Conservation (phyloP, 345 rosid species). For the Mallotus nudiflorus region DNA sequence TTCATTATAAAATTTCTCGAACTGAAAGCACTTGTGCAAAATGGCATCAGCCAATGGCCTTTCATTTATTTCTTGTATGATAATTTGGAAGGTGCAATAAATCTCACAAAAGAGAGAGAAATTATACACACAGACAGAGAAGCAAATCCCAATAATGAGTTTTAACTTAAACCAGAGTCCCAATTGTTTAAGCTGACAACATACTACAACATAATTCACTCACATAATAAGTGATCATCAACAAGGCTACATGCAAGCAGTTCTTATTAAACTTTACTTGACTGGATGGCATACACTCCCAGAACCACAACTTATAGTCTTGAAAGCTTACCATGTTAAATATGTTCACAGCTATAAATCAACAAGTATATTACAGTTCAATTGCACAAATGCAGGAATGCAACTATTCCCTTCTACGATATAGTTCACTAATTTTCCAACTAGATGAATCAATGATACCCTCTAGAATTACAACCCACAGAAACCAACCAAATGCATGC, state of each 20-base stretch:
- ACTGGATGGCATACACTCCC: not conserved
- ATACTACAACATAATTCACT: not conserved
- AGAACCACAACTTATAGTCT: not conserved
- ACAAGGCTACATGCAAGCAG: no score
- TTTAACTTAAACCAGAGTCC: not conserved
- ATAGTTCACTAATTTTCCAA: not conserved
- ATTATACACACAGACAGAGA: not conserved
- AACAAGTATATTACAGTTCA: not conserved
- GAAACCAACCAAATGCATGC: not conserved
- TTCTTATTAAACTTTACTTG: no score
- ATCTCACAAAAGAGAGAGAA: not conserved
- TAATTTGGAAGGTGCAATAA: not conserved
- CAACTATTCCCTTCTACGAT: not conserved
- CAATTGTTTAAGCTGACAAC: not conserved
- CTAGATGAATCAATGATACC: no score
- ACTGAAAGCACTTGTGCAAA: not conserved
- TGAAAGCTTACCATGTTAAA: not conserved
- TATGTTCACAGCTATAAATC: not conserved
- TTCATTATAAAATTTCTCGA: no score
- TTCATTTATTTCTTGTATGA: slow-evolving; percentile 4
- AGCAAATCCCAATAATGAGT: not conserved
- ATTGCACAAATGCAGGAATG: not conserved
- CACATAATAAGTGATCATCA: not conserved
- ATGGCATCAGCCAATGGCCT: not conserved
- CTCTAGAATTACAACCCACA: not conserved